Percentiles rank a stretch among this genome's conserved stretches.
Conservation (phyloP, 2,329 filamentous ascomycete species). For the Paraphaeosphaeria minitans region DNA sequence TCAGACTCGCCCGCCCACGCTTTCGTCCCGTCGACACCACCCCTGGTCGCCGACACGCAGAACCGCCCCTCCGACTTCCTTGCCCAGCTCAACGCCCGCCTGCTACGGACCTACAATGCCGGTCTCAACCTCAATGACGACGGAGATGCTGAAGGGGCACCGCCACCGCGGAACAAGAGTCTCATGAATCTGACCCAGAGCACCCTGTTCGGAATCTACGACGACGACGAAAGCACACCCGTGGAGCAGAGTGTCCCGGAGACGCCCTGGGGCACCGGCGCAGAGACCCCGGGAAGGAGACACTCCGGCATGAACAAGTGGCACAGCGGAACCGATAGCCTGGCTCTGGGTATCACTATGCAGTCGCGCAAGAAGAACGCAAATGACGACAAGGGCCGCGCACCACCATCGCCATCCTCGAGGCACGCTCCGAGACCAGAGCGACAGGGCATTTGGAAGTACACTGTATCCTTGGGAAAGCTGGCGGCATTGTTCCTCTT, state of each 20-base stretch:
- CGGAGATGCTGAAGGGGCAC: slow-evolving; percentile 31
- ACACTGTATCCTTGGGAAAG: slow-evolving; percentile 63
- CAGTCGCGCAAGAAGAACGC: slow-evolving; percentile 19
- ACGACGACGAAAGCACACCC: slow-evolving; percentile 35
- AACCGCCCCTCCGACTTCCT: slow-evolving; percentile 41
- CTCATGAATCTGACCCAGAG: slow-evolving; percentile 86
- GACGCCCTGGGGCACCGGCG: slow-evolving; percentile 80
- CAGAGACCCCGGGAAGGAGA: slow-evolving; percentile 64
- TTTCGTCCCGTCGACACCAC: slow-evolving; percentile 25
- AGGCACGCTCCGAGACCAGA: slow-evolving; percentile 16
- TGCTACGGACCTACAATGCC: slow-evolving; percentile 37
- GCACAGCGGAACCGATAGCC: slow-evolving; percentile 32
- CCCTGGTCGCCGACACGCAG: slow-evolving; percentile 25
- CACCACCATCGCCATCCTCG: slow-evolving; percentile 3
- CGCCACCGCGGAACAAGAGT: slow-evolving; percentile 69
- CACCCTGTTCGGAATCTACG: slow-evolving; percentile 91
- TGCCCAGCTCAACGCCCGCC: slow-evolving; percentile 44
- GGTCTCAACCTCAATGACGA: slow-evolving; percentile 21
- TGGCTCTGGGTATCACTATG: slow-evolving; percentile 33
- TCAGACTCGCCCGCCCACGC: slow-evolving; percentile 34
- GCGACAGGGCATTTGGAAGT: slow-evolving; percentile 36
- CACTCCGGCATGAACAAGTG: slow-evolving; percentile 6
- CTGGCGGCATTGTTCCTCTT: slow-evolving; percentile 73
- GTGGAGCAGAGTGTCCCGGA: slow-evolving; percentile 58
- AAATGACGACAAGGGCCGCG: slow-evolving; percentile 17